Base-by-base conservation (phyloP, 139 green algal species). In the Spirogloea muscicola region DNA sequence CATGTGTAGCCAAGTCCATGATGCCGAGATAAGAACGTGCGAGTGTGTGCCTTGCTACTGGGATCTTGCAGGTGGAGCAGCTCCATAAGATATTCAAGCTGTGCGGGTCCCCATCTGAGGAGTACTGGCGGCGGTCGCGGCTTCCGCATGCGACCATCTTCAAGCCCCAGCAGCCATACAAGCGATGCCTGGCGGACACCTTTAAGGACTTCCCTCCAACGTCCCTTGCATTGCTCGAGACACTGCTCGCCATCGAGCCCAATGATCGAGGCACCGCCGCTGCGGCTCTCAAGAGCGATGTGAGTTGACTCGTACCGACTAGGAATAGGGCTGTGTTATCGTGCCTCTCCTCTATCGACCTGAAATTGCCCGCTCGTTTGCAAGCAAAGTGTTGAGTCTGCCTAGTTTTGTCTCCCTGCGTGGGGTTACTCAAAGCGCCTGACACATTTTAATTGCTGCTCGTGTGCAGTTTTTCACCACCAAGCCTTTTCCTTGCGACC, bases 41-140 rank as follows among this genome's bases (percentile, higher is more conserved):
- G n/a, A n/a, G n/a, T n/a, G n/a, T n/a, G n/a, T n/a, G n/a, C n/a
- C n/a, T n/a, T n/a, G n/a, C n/a, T n/a, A n/a, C n/a, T n/a, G n/a
- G n/a, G n/a, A n/a, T n/a, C n/a, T n/a, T 29, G 58, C 71, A 79
- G 71, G 72, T 80, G 48, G 78, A 84, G 48, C 78, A 84, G 65
- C 76, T 84, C 40, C 65, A 85, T 46, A 84, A 81, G 49, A 84
- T 84, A 31, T 84, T 84, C 65, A 79, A 84, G 34, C 76, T 84
- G 65, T 84, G 76, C 76, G 78, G 78, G 37, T 80, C 72, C 27
- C 72, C 72, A 3, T 66, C 69, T 9, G 74, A 84, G 48, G 74
- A 84, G 43, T 79, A 84, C 46, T 84, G 77, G 77, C 75, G 74
- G 34, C 38, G 57, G 29, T 84, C 72, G 37, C 38, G 42, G 37